phyloP scores from a whole-genome alignment of 352 stramenopile genomes.

The Phytophthora pini region DNA sequence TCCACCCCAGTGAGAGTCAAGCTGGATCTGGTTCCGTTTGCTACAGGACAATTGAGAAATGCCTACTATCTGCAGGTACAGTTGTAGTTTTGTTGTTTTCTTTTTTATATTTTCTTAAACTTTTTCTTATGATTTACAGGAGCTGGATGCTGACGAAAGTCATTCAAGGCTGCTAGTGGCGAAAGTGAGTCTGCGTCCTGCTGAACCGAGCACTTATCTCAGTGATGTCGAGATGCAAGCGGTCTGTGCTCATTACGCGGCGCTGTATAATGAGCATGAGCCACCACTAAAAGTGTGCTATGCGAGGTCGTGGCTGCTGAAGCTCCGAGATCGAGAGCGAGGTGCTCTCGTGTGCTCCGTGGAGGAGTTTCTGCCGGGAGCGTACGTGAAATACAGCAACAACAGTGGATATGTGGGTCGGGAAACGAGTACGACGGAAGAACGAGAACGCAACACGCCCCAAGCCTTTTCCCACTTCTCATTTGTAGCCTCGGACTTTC shows the following conservation, averaged over 20 bases:
- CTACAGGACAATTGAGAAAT: constrained; percentile 80
- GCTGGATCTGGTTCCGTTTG: constrained; percentile 81
- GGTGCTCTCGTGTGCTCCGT: constrained; percentile 74
- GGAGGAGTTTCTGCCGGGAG: constrained; percentile 79
- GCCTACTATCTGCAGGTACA: constrained; percentile 75
- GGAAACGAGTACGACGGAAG: constrained; percentile 80
- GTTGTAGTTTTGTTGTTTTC: neutral
- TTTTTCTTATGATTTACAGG: constrained; percentile 26
- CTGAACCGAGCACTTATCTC: constrained; percentile 77
- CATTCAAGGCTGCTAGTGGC: constrained; percentile 61
- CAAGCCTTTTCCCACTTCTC: constrained; percentile 88
- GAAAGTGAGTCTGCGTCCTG: constrained; percentile 74
- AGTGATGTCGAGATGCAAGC: constrained; percentile 92
- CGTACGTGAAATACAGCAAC: constrained; percentile 90
- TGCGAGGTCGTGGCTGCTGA: constrained; percentile 79
- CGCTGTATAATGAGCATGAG: constrained; percentile 88
- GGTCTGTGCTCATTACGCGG: constrained; percentile 86
- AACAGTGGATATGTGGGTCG: constrained; percentile 87
- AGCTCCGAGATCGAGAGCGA: constrained; percentile 62
- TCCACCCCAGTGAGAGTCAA: constrained; percentile 67
- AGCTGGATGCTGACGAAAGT: constrained; percentile 41
- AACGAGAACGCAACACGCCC: constrained; percentile 84
- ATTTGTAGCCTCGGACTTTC: constrained; percentile 85
- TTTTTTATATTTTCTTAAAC: neutral
- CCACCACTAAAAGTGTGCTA: constrained; percentile 86